Conservation (phyloP, 768 basidiomycete genomes). For the Cubamyces sp. region DNA sequence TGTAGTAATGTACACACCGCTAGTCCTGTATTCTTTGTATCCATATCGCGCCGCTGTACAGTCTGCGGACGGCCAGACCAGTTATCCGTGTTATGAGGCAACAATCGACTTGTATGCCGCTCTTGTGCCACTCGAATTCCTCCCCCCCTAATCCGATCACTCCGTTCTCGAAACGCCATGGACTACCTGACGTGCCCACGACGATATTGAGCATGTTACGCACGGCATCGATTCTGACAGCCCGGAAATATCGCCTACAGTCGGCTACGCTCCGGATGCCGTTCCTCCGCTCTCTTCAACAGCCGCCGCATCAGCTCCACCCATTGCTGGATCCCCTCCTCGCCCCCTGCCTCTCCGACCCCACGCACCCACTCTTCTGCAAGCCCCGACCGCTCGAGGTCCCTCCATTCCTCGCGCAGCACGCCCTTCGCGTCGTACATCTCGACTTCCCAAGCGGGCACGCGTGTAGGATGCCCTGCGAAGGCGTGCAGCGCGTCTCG, state of each 20-base stretch:
- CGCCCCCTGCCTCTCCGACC: slow-evolving; percentile 66
- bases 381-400: slow-evolving; percentile 57
- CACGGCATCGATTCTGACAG: no score
- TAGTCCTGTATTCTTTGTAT: background rate
- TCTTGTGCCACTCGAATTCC: no score
- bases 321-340: slow-evolving; percentile 64
- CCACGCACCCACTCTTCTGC: slow-evolving; percentile 63
- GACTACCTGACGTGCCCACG: no score
- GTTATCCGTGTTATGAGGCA: background rate
- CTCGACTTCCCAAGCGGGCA: slow-evolving; percentile 61
- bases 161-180: no score
- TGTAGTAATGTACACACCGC: slow-evolving; percentile 5
- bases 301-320: slow-evolving; percentile 48
- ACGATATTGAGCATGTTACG: no score
- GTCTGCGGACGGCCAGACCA: no score
- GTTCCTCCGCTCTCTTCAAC: slow-evolving; percentile 36
- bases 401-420: slow-evolving; percentile 61
- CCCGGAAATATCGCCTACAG: background rate
- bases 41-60: no score
- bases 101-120: no score
- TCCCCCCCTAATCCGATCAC: no score
- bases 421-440: slow-evolving; percentile 51
- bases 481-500: slow-evolving; percentile 58
- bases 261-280: slow-evolving; percentile 19
- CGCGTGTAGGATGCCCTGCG: slow-evolving; percentile 39